Conservation (phyloP, 331 rosid species). For the Saraca asoca region DNA sequence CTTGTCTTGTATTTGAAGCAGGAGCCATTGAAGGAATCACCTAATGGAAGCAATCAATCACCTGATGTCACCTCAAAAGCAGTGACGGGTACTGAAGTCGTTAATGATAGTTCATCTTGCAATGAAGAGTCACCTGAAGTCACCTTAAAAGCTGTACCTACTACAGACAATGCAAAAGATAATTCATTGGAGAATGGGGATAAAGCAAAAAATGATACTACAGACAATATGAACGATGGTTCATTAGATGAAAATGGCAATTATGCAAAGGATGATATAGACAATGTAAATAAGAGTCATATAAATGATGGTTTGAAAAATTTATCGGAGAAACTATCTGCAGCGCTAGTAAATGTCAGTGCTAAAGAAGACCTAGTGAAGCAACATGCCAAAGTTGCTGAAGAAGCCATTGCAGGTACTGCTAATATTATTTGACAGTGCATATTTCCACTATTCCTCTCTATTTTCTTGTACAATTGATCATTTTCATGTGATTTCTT, state of each 20-base stretch:
- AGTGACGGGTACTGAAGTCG: conserved; percentile 43
- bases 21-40: conserved; percentile 71
- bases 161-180: conserved; percentile 38
- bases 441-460: too few species aligned
- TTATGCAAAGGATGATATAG: conserved; percentile 20
- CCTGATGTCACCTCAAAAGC: conserved; percentile 75
- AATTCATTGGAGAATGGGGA: conserved; percentile 40
- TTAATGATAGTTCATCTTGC: conserved; percentile 38
- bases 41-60: conserved; percentile 59
- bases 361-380: conserved; percentile 92
- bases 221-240: conserved; percentile 39
- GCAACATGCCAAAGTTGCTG: conserved; percentile 91
- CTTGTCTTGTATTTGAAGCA: conserved; percentile 31
- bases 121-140: conserved; percentile 59
- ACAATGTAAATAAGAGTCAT: conserved; percentile 33
- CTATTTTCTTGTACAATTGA: background rate
- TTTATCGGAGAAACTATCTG: conserved; percentile 64
- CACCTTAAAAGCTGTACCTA: conserved; percentile 44
- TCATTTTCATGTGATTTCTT: too few species aligned
- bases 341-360: conserved; percentile 72
- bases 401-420: conserved; percentile 94
- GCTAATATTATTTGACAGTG: background rate
- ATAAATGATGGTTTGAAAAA: conserved; percentile 45
- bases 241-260: conserved; percentile 40
- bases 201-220: conserved; percentile 22